These are phyloP conservation scores for Endogone sp. DNA, from an alignment of 192 early-diverging fungal genomes.

Conservation along the genomic window DNA sequence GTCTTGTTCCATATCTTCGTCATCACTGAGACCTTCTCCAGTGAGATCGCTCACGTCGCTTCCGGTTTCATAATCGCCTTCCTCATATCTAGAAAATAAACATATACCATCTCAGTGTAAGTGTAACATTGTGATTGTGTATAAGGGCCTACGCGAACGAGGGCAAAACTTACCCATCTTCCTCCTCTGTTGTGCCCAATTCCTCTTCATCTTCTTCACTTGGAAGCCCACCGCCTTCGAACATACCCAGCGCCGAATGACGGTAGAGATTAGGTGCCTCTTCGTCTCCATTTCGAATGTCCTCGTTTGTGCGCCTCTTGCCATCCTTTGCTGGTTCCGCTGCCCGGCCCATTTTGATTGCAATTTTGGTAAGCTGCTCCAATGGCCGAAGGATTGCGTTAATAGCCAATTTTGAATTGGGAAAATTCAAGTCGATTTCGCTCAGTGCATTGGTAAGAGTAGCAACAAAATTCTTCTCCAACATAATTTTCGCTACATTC, in stretches of 20 bases:
- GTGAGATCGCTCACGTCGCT: slow-evolving; percentile 60
- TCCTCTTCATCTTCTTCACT: slow-evolving; percentile 56
- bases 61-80: slow-evolving; percentile 62
- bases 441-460: slow-evolving; percentile 74
- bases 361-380: slow-evolving; percentile 83
- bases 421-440: slow-evolving; percentile 91
- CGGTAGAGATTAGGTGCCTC: slow-evolving; percentile 75
- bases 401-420: slow-evolving; percentile 70
- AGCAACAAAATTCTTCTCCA: slow-evolving; percentile 84
- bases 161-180: slow-evolving; percentile 38
- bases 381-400: slow-evolving; percentile 81
- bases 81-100: too few relatives aligned
- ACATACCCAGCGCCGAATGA: slow-evolving; percentile 79
- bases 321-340: slow-evolving; percentile 48
- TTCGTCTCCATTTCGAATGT: slow-evolving; percentile 37
- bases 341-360: slow-evolving; percentile 80
- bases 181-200: slow-evolving; percentile 49
- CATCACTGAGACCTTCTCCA: slow-evolving; percentile 44
- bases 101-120: too few relatives aligned
- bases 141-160: background rate
- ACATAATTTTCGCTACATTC: slow-evolving; percentile 71
- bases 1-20: slow-evolving; percentile 56
- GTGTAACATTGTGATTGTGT: too few relatives aligned
- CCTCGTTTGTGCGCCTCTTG: slow-evolving; percentile 13
- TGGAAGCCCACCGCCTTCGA: slow-evolving; percentile 68